Base-by-base conservation (phyloP, 768 basidiomycete genomes). In the Asterophora parasitica region DNA sequence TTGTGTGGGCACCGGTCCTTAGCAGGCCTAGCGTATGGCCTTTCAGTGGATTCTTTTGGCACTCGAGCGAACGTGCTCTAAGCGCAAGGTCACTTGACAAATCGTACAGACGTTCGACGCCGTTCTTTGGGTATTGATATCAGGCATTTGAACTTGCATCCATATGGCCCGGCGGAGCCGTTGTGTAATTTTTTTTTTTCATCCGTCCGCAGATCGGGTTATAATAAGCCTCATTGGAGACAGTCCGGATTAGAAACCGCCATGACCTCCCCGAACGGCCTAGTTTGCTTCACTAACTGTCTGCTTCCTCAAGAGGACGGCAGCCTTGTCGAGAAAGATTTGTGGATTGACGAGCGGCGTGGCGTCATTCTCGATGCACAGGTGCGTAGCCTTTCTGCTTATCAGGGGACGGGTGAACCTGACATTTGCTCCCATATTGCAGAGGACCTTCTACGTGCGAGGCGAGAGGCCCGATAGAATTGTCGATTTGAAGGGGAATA, bases 231-330 rank as follows among this genome's bases (percentile, higher is more conserved):
- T 26, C 20, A 32, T 31, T 46, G 13, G 30, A 19, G 17, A 23
- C 36, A 42, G 12, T 17, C 20, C 2, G 12, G n/a, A 38, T n/a
- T 30, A 43, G 41, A 52, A 20, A 41, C 45, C 39, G 28, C 36
- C 34, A 76, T 74, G 73, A 59, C 69, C 50, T 71, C 75, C 43
- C 35, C 69, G 4, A 89, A 90, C 64, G 79, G 78, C 38, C 74
- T 92, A 19, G 68, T 91, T 42, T 88, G 91, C 66, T 91, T 93
- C 67, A 92, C 91, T 32, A 92, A 93, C 65, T 91, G 91, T 56
- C 65, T 86, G 47, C 72, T 94, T 19, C 82, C 86, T 1, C 77
- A 75, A 46, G 89, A 92, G 61, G 88, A 92, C 59, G 91, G 91
- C 13, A 78, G 73, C 42, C 73, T 92, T 13, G 64, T 85, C 30